These are phyloP conservation scores for Gynostemma pentaphyllum DNA, from an alignment of 306 rosid species.

Conservation along the genomic window DNA sequence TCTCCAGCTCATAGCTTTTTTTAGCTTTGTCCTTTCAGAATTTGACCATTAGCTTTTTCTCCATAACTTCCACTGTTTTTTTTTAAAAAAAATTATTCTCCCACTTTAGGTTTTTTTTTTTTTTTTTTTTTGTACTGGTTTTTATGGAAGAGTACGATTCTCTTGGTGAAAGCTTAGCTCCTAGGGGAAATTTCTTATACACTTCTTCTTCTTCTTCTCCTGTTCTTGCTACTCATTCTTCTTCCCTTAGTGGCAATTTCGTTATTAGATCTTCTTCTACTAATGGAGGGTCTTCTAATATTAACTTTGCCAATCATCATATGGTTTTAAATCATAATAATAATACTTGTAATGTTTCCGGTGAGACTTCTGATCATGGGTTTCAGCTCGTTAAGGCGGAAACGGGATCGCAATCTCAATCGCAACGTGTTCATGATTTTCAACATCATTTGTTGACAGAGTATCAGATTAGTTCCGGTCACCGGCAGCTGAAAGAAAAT, in stretches of 20 bases:
- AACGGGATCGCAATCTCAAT: conserved; percentile 31
- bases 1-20: conserved; percentile 1
- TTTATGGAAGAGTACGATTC: conserved; percentile 57
- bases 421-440: conserved; percentile 29
- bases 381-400: conserved; percentile 47
- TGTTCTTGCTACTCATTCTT: conserved; percentile 15
- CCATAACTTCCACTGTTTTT: conserved; percentile 14
- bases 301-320: conserved; percentile 11
- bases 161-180: conserved; percentile 34
- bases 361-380: conserved; percentile 32
- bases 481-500: conserved; percentile 16
- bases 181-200: conserved; percentile 73
- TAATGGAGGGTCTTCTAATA: not conserved
- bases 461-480: conserved; percentile 18
- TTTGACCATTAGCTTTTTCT: conserved; percentile 7
- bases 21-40: conserved; percentile 9
- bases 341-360: conserved; percentile 40
- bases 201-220: conserved; percentile 29
- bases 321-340: conserved; percentile 33
- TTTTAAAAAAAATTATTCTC: conserved; percentile 11
- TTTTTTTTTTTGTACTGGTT: not conserved
- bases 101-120: conserved; percentile 9
- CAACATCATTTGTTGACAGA: conserved; percentile 49
- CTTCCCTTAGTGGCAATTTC: conserved; percentile 20
- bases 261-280: conserved; percentile 24